Evolutionary conservation across 2,329 filamentous ascomycete genomes (phyloP).

Genomic region (Ophiostoma perfectum): DNA sequence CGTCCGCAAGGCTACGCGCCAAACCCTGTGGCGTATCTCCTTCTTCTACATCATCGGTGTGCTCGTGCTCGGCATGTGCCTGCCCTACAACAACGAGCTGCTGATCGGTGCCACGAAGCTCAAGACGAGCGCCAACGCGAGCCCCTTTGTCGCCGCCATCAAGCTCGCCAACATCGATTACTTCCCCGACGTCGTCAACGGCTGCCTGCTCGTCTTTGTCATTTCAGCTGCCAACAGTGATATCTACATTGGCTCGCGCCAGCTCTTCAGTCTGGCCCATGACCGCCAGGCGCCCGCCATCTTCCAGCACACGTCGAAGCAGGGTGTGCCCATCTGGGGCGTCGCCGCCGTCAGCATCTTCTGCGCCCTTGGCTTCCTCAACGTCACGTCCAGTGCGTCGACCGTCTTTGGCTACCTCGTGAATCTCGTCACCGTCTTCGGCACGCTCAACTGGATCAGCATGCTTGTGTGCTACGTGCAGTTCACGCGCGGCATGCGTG

Average conservation of each 20-base stretch:
- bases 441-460: conserved; percentile 56
- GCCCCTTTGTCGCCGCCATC: conserved; percentile 15
- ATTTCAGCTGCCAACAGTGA: conserved; percentile 74
- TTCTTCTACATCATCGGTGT: conserved; percentile 53
- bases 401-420: conserved; percentile 67
- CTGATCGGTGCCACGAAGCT: conserved; percentile 45
- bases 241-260: conserved; percentile 66
- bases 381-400: conserved; percentile 53
- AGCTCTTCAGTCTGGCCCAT: conserved; percentile 60
- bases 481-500: conserved; percentile 56
- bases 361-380: conserved; percentile 62
- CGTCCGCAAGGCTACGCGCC: conserved; percentile 65
- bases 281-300: conserved; percentile 58
- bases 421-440: conserved; percentile 37
- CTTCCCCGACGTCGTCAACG: conserved; percentile 68
- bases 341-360: conserved; percentile 54
- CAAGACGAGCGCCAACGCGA: conserved; percentile 52
- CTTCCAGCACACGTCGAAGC: conserved; percentile 53
- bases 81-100: conserved; percentile 55
- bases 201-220: conserved; percentile 69
- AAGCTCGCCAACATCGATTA: conserved; percentile 48
- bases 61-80: conserved; percentile 63
- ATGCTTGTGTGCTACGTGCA: conserved; percentile 64
- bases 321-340: conserved; percentile 58
- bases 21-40: conserved; percentile 69